A percentile compares a stretch with the other conserved stretches of the same genome.
phyloP scores from a whole-genome alignment of 169 alveolate genomes.

The Theileria orientalis region DNA sequence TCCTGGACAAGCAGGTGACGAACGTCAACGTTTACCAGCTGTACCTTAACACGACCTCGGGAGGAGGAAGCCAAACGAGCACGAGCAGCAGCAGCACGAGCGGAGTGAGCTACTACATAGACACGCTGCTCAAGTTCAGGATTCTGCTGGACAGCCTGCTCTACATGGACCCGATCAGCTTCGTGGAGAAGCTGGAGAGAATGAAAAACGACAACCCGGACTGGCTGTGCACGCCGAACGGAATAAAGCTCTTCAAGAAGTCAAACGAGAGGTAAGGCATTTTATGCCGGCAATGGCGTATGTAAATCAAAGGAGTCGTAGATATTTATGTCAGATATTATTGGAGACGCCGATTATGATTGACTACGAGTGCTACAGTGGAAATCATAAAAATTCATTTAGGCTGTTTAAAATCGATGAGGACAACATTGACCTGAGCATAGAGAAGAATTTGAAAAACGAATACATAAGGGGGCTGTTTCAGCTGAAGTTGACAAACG shows the following conservation, averaged over 20 bases:
- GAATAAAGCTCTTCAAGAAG: conserved; percentile 25
- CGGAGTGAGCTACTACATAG: conserved; percentile 17
- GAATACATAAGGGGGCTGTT: not conserved
- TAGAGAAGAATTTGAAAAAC: not conserved
- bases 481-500: not conserved
- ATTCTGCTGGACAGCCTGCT: conserved; percentile 43
- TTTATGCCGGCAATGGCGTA: not conserved
- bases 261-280: conserved; percentile 37
- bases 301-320: too few species aligned
- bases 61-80: not conserved
- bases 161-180: conserved; percentile 52
- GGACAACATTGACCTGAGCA: not conserved
- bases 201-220: not conserved
- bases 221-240: conserved; percentile 60
- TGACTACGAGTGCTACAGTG: not conserved
- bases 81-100: not conserved
- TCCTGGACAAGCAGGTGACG: conserved; percentile 15
- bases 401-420: not conserved
- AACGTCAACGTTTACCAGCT: not conserved
- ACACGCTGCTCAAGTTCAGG: conserved; percentile 26
- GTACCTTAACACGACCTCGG: not conserved
- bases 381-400: not conserved
- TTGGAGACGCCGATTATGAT: not conserved
- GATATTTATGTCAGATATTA: too few species aligned
- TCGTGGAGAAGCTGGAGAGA: conserved; percentile 17